Evolutionary conservation across 129 eudicot genomes (phyloP).

Genomic region (Helianthus tuberosus): DNA sequence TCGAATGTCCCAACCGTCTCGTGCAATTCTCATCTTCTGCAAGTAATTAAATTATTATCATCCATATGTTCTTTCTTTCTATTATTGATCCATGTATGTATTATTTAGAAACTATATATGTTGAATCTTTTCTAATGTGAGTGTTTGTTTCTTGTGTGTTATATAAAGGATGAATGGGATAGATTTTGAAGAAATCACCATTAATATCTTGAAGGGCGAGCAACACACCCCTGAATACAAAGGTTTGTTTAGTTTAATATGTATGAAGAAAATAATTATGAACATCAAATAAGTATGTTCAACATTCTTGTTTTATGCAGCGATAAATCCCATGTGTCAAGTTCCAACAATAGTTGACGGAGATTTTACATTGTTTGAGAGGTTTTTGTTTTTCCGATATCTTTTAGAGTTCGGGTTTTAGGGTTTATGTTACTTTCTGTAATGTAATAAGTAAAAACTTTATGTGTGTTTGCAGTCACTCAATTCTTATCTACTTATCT

Average conservation of each 20-base stretch:
- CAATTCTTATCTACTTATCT: conserved; percentile 72
- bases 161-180: conserved; percentile 62
- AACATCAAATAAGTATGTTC: too few species aligned
- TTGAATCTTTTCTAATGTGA: background rate
- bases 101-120: background rate
- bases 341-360: too few species aligned
- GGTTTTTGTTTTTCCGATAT: background rate
- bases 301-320: too few species aligned
- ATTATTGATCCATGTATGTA: background rate
- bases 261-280: background rate
- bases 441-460: background rate
- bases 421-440: background rate
- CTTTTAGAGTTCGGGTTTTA: background rate
- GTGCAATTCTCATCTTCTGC: conserved; percentile 78
- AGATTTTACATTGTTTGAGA: too few species aligned
- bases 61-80: background rate
- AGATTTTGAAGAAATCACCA: conserved; percentile 60
- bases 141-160: too few species aligned
- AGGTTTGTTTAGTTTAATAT: conserved; percentile 37
- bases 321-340: background rate
- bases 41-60: conserved; percentile 36
- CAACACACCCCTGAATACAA: conserved; percentile 60
- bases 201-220: conserved; percentile 46
- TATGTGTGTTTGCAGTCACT: conserved; percentile 59
- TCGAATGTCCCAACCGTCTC: conserved; percentile 77